phyloP scores from a whole-genome alignment of 2,329 filamentous ascomycete genomes.

The Penicillium paneum region DNA sequence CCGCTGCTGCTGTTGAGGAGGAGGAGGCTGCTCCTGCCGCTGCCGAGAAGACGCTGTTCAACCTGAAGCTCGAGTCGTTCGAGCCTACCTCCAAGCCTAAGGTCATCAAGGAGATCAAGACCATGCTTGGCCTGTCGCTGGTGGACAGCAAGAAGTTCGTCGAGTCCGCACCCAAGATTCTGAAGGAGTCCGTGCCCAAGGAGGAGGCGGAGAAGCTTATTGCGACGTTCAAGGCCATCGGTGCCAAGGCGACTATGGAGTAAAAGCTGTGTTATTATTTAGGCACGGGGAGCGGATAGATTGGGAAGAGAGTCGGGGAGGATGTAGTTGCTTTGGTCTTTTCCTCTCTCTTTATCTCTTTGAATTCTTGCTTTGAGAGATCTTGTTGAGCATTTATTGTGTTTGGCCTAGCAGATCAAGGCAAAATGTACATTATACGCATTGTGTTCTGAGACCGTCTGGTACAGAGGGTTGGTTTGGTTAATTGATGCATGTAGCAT shows the following conservation, averaged over 20 bases:
- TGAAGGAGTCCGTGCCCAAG: constrained; percentile 99
- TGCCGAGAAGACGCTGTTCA: constrained; percentile 95
- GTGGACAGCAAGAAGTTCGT: constrained; percentile 99
- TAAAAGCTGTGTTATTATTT: constrained; percentile 48
- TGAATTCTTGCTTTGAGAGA: constrained; percentile 20
- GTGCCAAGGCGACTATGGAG: constrained; percentile 87
- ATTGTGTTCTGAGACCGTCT: constrained; percentile 25
- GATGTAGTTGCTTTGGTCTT: background rate
- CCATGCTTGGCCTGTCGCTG: constrained; percentile 86
- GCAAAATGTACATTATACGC: constrained; percentile 41
- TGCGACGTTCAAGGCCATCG: constrained; percentile 86
- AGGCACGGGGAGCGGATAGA: constrained; percentile 8
- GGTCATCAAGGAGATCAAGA: constrained; percentile 99
- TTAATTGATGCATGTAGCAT: constrained; percentile 29
- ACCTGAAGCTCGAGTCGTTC: constrained; percentile 86
- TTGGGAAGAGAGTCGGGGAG: constrained; percentile 5
- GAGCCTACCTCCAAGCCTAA: constrained; percentile 91
- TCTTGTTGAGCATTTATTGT: constrained; percentile 20
- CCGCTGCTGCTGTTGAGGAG: constrained; percentile 67
- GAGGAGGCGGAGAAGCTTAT: constrained; percentile 99
- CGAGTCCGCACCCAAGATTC: constrained; percentile 92
- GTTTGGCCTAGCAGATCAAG: constrained; percentile 25
- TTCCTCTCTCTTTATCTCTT: constrained; percentile 11
- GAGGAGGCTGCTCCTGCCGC: constrained; percentile 84
- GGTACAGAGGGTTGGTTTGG: constrained; percentile 23